Evolutionary conservation across 1,139 yeast species (phyloP).

Genomic region (Debaryomycetaceae sp.): DNA sequence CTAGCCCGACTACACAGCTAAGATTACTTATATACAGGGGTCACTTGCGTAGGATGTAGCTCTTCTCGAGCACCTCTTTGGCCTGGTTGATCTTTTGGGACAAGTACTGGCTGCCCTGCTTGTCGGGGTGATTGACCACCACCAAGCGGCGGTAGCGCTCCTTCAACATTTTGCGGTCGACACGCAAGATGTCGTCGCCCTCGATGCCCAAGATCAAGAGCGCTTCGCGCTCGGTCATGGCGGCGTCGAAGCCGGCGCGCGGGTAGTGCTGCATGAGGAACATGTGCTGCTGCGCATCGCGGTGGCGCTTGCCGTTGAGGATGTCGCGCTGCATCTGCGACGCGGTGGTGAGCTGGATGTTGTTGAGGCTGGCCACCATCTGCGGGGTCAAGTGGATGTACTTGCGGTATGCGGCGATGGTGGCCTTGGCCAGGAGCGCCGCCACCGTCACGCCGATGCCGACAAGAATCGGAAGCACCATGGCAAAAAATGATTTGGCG

Average conservation of each 20-base stretch:
- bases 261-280: constrained; percentile 31
- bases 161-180: constrained; percentile 42
- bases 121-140: constrained; percentile 59
- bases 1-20: constrained; percentile 4
- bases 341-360: constrained; percentile 17
- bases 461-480: constrained; percentile 52
- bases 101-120: constrained; percentile 66
- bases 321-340: constrained; percentile 13
- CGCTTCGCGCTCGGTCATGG: constrained; percentile 63
- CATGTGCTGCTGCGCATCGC: constrained; percentile 16
- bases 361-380: constrained; percentile 55
- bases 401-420: constrained; percentile 41
- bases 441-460: constrained; percentile 55
- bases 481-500: constrained; percentile 8
- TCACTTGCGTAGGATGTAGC: constrained; percentile 35
- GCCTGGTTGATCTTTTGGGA: constrained; percentile 78
- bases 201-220: constrained; percentile 50
- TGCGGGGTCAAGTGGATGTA: constrained; percentile 43
- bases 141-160: constrained; percentile 44
- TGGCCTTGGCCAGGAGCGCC: constrained; percentile 51
- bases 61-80: constrained; percentile 56
- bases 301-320: constrained; percentile 15
- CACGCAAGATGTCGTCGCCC: constrained; percentile 44
- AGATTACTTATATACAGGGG: not conserved
- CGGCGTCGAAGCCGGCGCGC: constrained; percentile 42